A percentile compares a stretch with the other conserved stretches of the same genome.
Conservation (phyloP, 345 rosid species). For the Lumnitzera littorea region DNA sequence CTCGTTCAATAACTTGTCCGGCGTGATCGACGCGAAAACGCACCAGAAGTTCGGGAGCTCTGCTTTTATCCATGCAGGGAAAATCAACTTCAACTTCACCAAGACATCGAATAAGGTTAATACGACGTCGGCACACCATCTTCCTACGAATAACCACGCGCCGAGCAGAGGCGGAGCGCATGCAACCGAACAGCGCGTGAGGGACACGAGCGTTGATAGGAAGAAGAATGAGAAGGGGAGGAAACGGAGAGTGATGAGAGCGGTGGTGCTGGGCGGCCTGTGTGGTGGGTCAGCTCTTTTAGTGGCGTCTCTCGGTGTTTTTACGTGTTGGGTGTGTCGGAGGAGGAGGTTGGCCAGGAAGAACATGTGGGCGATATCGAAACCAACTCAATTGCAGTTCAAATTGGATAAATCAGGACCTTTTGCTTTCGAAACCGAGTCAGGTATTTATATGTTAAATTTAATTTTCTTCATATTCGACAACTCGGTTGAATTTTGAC, state of each 20-base stretch:
- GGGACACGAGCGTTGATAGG: neutral
- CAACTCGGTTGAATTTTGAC: no score
- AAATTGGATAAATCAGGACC: slow-evolving; percentile 88
- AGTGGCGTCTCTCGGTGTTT: slow-evolving; percentile 15
- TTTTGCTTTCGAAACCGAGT: slow-evolving; percentile 81
- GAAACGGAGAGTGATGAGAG: slow-evolving; percentile 22
- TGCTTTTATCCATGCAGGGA: slow-evolving; percentile 58
- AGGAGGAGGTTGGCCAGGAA: slow-evolving; percentile 28
- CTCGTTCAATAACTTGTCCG: slow-evolving; percentile 65
- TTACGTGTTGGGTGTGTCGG: slow-evolving; percentile 13
- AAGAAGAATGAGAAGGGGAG: slow-evolving; percentile 5
- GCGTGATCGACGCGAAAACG: slow-evolving; percentile 29
- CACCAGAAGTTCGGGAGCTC: slow-evolving; percentile 52
- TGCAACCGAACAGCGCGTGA: slow-evolving; percentile 10
- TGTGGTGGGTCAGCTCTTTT: slow-evolving; percentile 30
- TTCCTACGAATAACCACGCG: no score
- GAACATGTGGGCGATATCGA: slow-evolving; percentile 86
- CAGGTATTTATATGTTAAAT: slow-evolving; percentile 14
- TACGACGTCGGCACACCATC: slow-evolving; percentile 4
- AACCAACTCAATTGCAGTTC: slow-evolving; percentile 49
- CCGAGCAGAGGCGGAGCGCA: no score
- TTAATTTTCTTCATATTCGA: no score
- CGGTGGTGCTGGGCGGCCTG: slow-evolving; percentile 34
- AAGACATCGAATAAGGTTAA: slow-evolving; percentile 24
- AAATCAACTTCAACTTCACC: slow-evolving; percentile 25